phyloP scores from a whole-genome alignment of 2,329 filamentous ascomycete species.

The Monosporascus cannonballus region DNA sequence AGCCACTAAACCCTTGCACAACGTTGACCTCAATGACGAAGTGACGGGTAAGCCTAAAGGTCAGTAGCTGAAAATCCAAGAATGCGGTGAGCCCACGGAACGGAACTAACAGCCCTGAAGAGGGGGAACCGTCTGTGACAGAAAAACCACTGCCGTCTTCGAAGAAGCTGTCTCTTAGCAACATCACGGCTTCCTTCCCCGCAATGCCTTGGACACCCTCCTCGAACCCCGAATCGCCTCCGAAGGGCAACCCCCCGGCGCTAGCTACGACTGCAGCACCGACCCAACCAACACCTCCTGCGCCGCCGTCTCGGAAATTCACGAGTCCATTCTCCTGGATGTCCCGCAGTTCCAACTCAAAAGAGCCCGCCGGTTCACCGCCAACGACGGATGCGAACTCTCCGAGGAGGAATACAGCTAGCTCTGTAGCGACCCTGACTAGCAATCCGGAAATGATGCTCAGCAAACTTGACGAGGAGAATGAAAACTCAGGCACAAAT shows the following conservation, averaged over 20 bases:
- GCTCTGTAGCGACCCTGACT: slow-evolving; percentile 69
- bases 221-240: slow-evolving; percentile 41
- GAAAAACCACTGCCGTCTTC: slow-evolving; percentile 24
- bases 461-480: slow-evolving; percentile 68
- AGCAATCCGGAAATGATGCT: slow-evolving; percentile 80
- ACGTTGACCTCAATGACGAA: slow-evolving; percentile 7
- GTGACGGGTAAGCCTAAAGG: slow-evolving; percentile 14
- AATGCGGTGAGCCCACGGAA: not conserved
- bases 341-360: slow-evolving; percentile 58
- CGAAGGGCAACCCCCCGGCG: slow-evolving; percentile 36
- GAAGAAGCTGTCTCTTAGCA: slow-evolving; percentile 59
- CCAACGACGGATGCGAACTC: slow-evolving; percentile 37
- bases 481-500: slow-evolving; percentile 39
- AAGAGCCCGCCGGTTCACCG: slow-evolving; percentile 47
- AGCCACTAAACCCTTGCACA: slow-evolving; percentile 5
- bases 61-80: slow-evolving; percentile 4
- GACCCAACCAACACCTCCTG: slow-evolving; percentile 26
- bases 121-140: slow-evolving; percentile 3
- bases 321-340: slow-evolving; percentile 87
- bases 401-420: slow-evolving; percentile 66
- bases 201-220: slow-evolving; percentile 64
- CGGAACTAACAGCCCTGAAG: slow-evolving; percentile 4
- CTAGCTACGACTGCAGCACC: slow-evolving; percentile 28
- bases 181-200: slow-evolving; percentile 66
- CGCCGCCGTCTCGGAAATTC: slow-evolving; percentile 58